phyloP scores from a whole-genome alignment of 2,329 filamentous ascomycete genomes.

The Aspergillus unguis region DNA sequence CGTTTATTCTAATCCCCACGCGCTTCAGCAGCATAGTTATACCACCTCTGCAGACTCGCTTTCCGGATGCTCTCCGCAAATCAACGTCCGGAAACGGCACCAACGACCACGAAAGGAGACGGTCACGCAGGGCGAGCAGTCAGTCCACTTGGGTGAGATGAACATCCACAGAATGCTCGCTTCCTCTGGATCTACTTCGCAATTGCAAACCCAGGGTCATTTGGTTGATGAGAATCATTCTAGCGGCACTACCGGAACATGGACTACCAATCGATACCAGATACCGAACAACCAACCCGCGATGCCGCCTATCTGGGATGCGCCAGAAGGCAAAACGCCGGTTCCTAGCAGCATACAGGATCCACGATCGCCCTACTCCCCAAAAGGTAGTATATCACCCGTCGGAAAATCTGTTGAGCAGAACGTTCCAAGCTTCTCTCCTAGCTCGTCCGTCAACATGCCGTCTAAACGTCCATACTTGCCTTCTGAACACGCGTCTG shows the following conservation, averaged over 20 bases:
- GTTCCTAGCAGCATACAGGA: conserved; percentile 11
- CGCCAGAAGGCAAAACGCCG: background rate
- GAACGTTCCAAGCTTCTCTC: background rate
- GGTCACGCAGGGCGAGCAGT: conserved; percentile 16
- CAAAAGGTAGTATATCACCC: conserved; percentile 17
- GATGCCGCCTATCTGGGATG: conserved; percentile 4
- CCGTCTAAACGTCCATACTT: background rate
- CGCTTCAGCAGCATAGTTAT: conserved; percentile 4
- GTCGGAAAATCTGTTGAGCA: background rate
- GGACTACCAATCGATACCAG: conserved; percentile 8
- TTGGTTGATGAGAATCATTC: conserved; percentile 22
- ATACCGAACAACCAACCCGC: background rate
- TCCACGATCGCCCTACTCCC: conserved; percentile 28
- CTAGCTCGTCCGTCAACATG: background rate
- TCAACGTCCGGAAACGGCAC: conserved; percentile 26
- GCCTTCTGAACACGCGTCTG: background rate
- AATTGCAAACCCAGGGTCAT: conserved; percentile 18
- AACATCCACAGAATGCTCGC: conserved; percentile 28
- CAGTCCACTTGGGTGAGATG: conserved; percentile 28
- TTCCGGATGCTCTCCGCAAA: conserved; percentile 11
- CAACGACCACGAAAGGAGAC: conserved; percentile 14
- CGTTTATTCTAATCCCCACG: conserved; percentile 11
- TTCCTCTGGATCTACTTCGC: conserved; percentile 23
- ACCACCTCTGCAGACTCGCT: conserved; percentile 18
- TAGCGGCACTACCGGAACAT: conserved; percentile 12